Base-by-base conservation (phyloP, 805 yeast genomes). In the Saccharomycopsis javanensis region DNA sequence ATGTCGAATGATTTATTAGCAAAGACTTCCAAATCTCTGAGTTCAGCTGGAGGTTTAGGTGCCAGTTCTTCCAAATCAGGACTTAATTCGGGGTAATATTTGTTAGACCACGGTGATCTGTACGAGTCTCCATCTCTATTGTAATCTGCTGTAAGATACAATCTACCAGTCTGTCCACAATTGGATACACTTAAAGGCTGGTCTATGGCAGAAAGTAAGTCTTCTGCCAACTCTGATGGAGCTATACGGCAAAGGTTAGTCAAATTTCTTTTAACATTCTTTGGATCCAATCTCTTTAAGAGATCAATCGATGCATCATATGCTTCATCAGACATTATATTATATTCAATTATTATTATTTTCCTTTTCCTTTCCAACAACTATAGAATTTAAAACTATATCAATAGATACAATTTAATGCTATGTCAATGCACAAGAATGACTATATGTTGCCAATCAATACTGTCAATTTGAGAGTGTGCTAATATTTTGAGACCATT, bases 51-150 rank as follows among this genome's bases (percentile, higher is more conserved):
- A 10, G 97, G 97, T 63, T 74, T 82, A 8, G 94, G 90, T 2
- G 89, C 87, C 25, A 88, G 94, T 38, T 75, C 76, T 23, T 74
- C 77, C 53, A 78, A 85, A 54, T 78, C 83, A 5, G 74, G 68
- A 7, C 71, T 64, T 30, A 79, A 72, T 5, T 55, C 58, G 0
- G 87, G 86, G 61, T 76, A 79, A 71, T 87, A 92, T 60, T 76
- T 75, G 67, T 89, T 89, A 20, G 88, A 78, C 89, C 92, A 90
- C 5, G 98, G 99, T 0, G 96, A 87, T 64, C 98, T 78, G 71
- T 79, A 87, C 20, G 91, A 83, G 70, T 92, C 98, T 6, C 96
- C 91, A 67, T 92, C 99, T 64, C 99, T 79, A 71, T 92, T 92
- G 69, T 92, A 92, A 69, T 92, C 99, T 71, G 98, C 92, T 55